phyloP scores from a whole-genome alignment of 1,284 basidiomycete genomes.

The Quambalaria eucalypti region DNA sequence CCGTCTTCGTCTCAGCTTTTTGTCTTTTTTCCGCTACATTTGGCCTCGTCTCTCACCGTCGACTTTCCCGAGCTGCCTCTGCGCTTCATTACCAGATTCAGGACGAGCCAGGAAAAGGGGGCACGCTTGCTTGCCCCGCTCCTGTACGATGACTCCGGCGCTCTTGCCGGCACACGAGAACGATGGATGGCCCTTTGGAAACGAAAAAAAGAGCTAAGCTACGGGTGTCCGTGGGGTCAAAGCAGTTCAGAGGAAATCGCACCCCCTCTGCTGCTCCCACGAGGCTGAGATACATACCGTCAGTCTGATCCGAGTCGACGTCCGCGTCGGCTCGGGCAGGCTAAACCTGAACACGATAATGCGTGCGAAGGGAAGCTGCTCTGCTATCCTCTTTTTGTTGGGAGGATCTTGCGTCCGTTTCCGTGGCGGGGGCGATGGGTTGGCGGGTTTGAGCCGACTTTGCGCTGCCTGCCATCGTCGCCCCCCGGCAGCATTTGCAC shows the following conservation, averaged over 20 bases:
- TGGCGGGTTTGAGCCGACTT: no score
- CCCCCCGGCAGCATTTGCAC: no score
- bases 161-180: no score
- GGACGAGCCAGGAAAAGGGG: no score
- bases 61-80: not conserved
- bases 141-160: no score
- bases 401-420: no score
- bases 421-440: no score
- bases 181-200: not conserved
- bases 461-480: no score
- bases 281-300: not conserved
- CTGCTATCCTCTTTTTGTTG: not conserved
- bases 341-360: constrained; percentile 47
- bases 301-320: not conserved
- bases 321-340: not conserved
- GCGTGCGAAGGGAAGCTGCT: constrained; percentile 48
- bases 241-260: not conserved
- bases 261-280: not conserved
- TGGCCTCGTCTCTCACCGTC: not conserved
- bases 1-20: not conserved
- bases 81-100: no score
- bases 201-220: constrained; percentile 18
- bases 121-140: no score
- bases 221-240: constrained; percentile 28
- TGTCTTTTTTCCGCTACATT: not conserved